Conservation (phyloP, 208 protist genomes). For the Acanthamoeba castellanii region DNA sequence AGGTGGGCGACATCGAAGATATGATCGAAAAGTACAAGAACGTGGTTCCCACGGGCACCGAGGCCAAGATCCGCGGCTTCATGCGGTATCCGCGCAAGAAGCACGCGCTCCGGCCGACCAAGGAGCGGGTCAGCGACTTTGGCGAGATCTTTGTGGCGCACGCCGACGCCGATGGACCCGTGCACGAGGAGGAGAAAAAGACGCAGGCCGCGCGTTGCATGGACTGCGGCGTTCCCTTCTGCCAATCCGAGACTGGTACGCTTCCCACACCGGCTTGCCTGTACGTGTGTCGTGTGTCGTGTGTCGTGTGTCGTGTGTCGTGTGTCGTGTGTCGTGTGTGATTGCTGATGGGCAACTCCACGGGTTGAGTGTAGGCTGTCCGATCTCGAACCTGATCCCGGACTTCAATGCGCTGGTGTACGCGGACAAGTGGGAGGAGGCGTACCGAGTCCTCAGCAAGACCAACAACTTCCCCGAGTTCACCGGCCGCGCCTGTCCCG, state of each 20-base stretch:
- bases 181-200: slow-evolving; percentile 75
- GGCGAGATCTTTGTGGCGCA: slow-evolving; percentile 83
- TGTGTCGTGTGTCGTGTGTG: too few relatives aligned
- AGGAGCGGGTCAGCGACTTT: slow-evolving; percentile 86
- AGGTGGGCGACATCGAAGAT: slow-evolving; percentile 78
- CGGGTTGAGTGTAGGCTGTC: slow-evolving; percentile 83
- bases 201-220: slow-evolving; percentile 90
- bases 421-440: slow-evolving; percentile 86
- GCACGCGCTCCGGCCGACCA: slow-evolving; percentile 82
- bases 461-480: slow-evolving; percentile 95
- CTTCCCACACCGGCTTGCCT: not conserved
- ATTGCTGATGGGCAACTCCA: not conserved
- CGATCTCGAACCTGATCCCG: slow-evolving; percentile 91
- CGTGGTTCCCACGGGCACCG: slow-evolving; percentile 3
- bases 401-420: slow-evolving; percentile 91
- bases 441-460: slow-evolving; percentile 77
- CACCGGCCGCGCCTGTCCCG: slow-evolving; percentile 92
- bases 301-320: too few relatives aligned
- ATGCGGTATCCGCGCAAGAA: slow-evolving; percentile 87
- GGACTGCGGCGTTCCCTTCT: slow-evolving; percentile 94
- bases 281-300: not conserved
- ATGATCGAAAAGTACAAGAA: slow-evolving; percentile 74
- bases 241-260: slow-evolving; percentile 83
- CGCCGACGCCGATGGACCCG: not conserved
- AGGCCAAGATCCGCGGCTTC: slow-evolving; percentile 86